phyloP scores from a whole-genome alignment of 352 stramenopile species.

The Ophiocytium majus region DNA sequence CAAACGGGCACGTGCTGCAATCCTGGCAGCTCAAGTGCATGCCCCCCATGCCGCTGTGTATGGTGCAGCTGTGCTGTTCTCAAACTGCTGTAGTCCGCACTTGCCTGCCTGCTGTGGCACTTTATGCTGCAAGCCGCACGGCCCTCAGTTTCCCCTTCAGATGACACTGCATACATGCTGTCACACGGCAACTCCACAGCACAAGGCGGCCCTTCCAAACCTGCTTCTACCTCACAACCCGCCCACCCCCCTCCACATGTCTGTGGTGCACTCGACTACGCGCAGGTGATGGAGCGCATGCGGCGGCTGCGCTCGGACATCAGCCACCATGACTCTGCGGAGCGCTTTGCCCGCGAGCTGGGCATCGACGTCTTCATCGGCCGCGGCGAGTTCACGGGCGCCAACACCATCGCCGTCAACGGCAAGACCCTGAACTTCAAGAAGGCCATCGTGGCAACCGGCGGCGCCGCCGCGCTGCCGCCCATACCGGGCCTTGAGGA shows the following conservation, averaged over 20 bases:
- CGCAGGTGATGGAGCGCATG: constrained; percentile 70
- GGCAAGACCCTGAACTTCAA: constrained; percentile 63
- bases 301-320: constrained; percentile 66
- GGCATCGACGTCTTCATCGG: constrained; percentile 68
- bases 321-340: constrained; percentile 69
- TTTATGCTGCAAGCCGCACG: too few species aligned
- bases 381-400: constrained; percentile 59
- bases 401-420: constrained; percentile 61
- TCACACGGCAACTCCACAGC: too few species aligned
- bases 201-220: too few species aligned
- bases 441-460: constrained; percentile 72
- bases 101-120: too few species aligned
- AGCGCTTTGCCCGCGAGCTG: constrained; percentile 63
- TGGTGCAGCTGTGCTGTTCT: too few species aligned
- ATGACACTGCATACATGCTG: too few species aligned
- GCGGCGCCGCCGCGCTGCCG: constrained; percentile 65
- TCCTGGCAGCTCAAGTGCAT: too few species aligned
- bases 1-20: too few species aligned
- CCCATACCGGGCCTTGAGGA: constrained; percentile 65
- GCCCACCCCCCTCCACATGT: not conserved
- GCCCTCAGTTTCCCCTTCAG: too few species aligned
- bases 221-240: too few species aligned
- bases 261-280: not conserved
- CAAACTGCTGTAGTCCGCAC: too few species aligned
- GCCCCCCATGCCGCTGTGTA: too few species aligned